Evolutionary conservation across 2,329 filamentous ascomycete genomes (phyloP).

Genomic region (Trichoderma sp.): DNA sequence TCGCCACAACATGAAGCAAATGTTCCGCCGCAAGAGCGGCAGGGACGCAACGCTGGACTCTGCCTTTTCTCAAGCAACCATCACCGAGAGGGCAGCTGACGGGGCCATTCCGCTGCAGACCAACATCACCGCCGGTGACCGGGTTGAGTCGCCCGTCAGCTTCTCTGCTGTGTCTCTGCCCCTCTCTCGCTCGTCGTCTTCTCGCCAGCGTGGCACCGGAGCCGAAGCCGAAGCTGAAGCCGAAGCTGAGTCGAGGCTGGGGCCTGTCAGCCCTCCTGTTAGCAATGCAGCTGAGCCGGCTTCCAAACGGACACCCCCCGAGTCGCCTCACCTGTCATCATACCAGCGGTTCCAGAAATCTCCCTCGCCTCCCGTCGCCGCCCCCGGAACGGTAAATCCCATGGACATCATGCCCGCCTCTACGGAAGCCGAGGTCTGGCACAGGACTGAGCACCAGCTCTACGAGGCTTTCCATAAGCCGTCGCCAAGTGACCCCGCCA

Average conservation of each 20-base stretch:
- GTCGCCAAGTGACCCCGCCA: conserved; percentile 28
- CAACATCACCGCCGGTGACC: conserved; percentile 21
- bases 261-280: conserved; percentile 9
- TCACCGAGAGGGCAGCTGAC: neutral
- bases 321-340: conserved; percentile 31
- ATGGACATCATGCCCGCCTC: conserved; percentile 55
- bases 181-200: conserved; percentile 14
- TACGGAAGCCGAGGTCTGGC: conserved; percentile 42
- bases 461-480: conserved; percentile 34
- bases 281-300: conserved; percentile 25
- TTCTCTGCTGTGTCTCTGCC: conserved; percentile 14
- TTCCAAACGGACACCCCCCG: conserved; percentile 34
- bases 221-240: conserved; percentile 4
- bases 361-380: conserved; percentile 39
- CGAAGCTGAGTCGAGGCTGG: neutral
- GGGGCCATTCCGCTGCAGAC: conserved; percentile 24
- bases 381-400: conserved; percentile 54
- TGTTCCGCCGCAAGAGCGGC: conserved; percentile 41
- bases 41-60: conserved; percentile 37
- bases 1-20: conserved; percentile 39
- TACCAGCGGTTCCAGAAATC: conserved; percentile 31
- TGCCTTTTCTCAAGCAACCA: conserved; percentile 20
- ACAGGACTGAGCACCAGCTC: conserved; percentile 42
- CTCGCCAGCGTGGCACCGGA: conserved; percentile 24
- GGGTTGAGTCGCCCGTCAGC: conserved; percentile 25